Base-by-base conservation (phyloP, 2,329 filamentous ascomycete genomes). In the Colletotrichum nymphaeae region DNA sequence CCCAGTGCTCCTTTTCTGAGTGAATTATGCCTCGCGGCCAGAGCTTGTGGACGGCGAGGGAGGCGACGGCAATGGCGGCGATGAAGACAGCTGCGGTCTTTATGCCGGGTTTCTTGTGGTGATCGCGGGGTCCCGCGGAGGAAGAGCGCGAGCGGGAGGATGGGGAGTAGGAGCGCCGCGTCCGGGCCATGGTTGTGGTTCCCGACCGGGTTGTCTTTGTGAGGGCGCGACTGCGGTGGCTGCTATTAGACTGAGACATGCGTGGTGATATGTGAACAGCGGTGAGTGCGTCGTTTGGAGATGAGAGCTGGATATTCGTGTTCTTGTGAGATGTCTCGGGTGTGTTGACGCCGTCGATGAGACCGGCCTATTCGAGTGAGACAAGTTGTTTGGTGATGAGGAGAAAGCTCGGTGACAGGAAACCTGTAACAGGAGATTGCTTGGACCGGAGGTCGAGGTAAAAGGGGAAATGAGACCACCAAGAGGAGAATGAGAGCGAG, bases 11-110 rank as follows among this genome's bases (percentile, higher is more conserved):
- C 32, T 79, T 75, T 22, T 76, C 79, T 14, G 78, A 78, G 66
- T 80, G 75, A 24, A 78, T 42, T 55, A 77, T 73, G 6, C 77
- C 77, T 73, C 81, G 82, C 35, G 80, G 80, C 81, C 82, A 83
- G 74, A 81, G 76, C 67, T 80, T 81, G 74, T 80, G 80, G 52
- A 81, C 80, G 49, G 81, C 75, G 55, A 83, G 75, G 12, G 81
- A 78, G 28, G 81, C 81, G 37, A 83, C 77, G 37, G 81, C 82
- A 19, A 83, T 78, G 35, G 80, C 80, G 11, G 81, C 81, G 35
- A 83, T 73, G 28, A 83, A 76, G 12, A 80, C 75, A 16, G 80
- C 78, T 0, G 81, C 79, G 19, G 77, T 79, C 71, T 82, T 81
- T 73, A 82, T 75, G 67, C 60, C 26, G 30, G 80, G 76, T 53